Evolutionary conservation across 2,329 filamentous ascomycete species (phyloP).

Genomic region (Massarina eburnea): DNA sequence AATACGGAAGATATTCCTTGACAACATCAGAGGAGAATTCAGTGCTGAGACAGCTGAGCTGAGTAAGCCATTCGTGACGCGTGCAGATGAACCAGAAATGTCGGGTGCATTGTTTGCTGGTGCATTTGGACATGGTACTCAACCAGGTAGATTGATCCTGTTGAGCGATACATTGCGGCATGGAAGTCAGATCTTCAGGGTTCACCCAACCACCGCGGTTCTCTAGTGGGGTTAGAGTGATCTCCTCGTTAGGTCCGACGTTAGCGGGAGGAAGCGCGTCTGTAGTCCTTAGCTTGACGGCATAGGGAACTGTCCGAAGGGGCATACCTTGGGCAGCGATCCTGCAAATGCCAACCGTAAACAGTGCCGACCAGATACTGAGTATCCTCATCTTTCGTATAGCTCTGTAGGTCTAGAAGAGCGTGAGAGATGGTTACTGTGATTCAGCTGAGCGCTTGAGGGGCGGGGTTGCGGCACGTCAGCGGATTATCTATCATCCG

Average conservation of each 20-base stretch:
- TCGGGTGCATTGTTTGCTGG: slow-evolving; percentile 27
- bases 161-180: slow-evolving; percentile 41
- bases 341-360: slow-evolving; percentile 4
- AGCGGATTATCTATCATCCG: neutral
- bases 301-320: neutral
- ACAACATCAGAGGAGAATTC: slow-evolving; percentile 31
- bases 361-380: slow-evolving; percentile 4
- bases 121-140: slow-evolving; percentile 35
- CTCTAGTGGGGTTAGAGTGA: slow-evolving; percentile 12
- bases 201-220: slow-evolving; percentile 36
- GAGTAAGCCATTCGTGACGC: slow-evolving; percentile 36
- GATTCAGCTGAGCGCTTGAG: neutral
- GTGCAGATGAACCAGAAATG: slow-evolving; percentile 38
- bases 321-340: slow-evolving; percentile 11
- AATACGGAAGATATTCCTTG: slow-evolving; percentile 26
- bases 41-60: slow-evolving; percentile 35
- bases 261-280: slow-evolving; percentile 3
- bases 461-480: neutral
- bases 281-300: slow-evolving; percentile 7
- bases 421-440: too few species aligned
- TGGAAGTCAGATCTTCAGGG: slow-evolving; percentile 35
- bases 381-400: slow-evolving; percentile 8
- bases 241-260: slow-evolving; percentile 2
- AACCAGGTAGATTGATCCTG: slow-evolving; percentile 37
- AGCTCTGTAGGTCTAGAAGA: neutral